Percentiles rank a stretch among this genome's conserved stretches.
phyloP scores from a whole-genome alignment of 1,139 yeast genomes.

The Spathaspora sp. region DNA sequence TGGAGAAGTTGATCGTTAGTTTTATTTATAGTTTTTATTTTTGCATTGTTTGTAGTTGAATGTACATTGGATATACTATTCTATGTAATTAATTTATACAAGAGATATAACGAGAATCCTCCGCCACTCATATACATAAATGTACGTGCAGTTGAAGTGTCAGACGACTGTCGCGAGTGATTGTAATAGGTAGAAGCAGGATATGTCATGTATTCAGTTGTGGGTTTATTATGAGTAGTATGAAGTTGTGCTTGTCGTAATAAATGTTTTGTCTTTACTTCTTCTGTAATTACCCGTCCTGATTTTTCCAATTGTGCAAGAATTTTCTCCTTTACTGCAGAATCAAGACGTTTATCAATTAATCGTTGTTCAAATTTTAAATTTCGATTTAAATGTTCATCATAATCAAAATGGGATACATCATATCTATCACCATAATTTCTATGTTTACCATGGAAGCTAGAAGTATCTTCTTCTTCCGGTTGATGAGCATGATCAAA shows the following conservation, averaged over 20 bases:
- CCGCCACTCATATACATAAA: conserved; percentile 21
- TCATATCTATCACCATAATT: conserved; percentile 52
- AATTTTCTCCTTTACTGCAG: conserved; percentile 33
- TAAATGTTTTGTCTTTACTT: conserved; percentile 43
- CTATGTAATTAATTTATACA: conserved; percentile 16
- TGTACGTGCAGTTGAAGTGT: background rate
- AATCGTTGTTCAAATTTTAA: conserved; percentile 61
- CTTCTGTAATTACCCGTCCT: conserved; percentile 38
- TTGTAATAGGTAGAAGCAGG: conserved; percentile 15
- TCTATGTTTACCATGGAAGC: conserved; percentile 37
- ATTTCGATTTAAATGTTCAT: conserved; percentile 60
- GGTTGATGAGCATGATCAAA: conserved; percentile 21
- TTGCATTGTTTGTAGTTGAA: background rate
- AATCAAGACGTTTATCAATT: conserved; percentile 37
- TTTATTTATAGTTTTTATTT: background rate
- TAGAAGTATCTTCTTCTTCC: conserved; percentile 10
- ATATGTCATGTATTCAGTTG: conserved; percentile 35
- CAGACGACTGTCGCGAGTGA: background rate
- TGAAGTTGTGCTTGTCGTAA: conserved; percentile 22
- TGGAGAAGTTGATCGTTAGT: conserved; percentile 87
- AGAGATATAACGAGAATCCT: conserved; percentile 27
- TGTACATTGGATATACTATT: background rate
- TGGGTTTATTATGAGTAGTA: conserved; percentile 1
- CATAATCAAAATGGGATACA: conserved; percentile 78
- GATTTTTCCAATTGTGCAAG: conserved; percentile 34